Evolutionary conservation across 2,329 filamentous ascomycete species (phyloP).

Genomic region (Aspergillus costaricaensis): DNA sequence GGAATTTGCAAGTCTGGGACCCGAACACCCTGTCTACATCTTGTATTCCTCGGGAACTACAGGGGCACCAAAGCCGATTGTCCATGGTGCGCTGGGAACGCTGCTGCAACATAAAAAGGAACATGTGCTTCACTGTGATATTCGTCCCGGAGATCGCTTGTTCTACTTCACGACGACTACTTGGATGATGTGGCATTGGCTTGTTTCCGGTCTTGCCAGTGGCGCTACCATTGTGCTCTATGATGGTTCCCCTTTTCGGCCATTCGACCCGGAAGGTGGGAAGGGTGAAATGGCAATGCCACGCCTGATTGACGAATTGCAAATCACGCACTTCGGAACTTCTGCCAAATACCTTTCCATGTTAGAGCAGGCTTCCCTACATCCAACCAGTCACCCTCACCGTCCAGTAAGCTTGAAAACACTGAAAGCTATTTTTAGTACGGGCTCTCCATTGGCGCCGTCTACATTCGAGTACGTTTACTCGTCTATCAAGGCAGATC

Average conservation of each 20-base stretch:
- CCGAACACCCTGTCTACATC: conserved; percentile 90
- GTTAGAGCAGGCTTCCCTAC: conserved; percentile 74
- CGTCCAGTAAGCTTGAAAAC: conserved; percentile 44
- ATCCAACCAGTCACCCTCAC: conserved; percentile 57
- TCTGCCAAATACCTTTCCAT: conserved; percentile 91
- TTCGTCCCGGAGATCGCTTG: conserved; percentile 70
- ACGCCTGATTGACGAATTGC: conserved; percentile 73
- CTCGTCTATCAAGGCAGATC: conserved; percentile 71
- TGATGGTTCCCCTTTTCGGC: conserved; percentile 86
- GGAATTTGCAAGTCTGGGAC: conserved; percentile 73
- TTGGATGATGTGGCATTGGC: conserved; percentile 99
- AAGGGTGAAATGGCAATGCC: conserved; percentile 80
- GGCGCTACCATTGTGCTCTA: conserved; percentile 86
- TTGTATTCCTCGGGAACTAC: conserved; percentile 94
- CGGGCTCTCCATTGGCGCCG: conserved; percentile 86
- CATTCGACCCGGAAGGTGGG: conserved; percentile 55
- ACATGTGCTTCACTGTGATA: conserved; percentile 81
- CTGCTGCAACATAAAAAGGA: conserved; percentile 97
- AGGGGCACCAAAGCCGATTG: conserved; percentile 83
- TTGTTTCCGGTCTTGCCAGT: conserved; percentile 78
- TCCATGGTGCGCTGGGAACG: conserved; percentile 87
- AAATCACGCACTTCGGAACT: conserved; percentile 91
- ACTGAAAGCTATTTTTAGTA: conserved; percentile 87
- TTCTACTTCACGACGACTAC: conserved; percentile 95
- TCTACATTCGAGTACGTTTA: conserved; percentile 94